phyloP scores from a whole-genome alignment of 1,284 basidiomycete genomes.

The Boletellus sp. region DNA sequence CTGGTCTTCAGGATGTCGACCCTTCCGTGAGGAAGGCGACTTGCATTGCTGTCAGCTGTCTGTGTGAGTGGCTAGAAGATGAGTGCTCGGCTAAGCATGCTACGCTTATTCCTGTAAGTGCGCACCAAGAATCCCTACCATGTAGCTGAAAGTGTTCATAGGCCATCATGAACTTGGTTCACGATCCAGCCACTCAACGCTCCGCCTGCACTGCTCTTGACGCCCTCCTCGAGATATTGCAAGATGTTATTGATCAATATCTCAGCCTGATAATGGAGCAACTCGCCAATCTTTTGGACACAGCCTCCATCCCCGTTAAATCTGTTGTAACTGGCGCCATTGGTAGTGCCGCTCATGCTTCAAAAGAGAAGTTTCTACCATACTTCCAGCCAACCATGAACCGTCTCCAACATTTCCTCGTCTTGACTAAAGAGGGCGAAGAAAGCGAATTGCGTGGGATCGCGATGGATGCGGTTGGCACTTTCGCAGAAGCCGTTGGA shows the following conservation, averaged over 20 bases:
- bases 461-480: conserved; percentile 97
- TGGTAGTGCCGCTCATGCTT: conserved; percentile 97
- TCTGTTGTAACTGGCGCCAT: conserved; percentile 97
- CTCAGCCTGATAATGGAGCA: conserved; percentile 95
- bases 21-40: conserved; percentile 90
- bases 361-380: conserved; percentile 87
- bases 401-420: conserved; percentile 83
- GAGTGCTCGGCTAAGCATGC: conserved; percentile 86
- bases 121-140: background rate
- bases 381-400: conserved; percentile 96
- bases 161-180: conserved; percentile 88
- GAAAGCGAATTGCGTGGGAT: conserved; percentile 95
- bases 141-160: conserved; percentile 27
- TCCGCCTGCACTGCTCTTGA: conserved; percentile 96
- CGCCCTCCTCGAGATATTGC: conserved; percentile 93
- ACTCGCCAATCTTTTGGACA: conserved; percentile 85
- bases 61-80: conserved; percentile 98
- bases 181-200: conserved; percentile 85
- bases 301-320: conserved; percentile 84
- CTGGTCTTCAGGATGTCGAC: conserved; percentile 83
- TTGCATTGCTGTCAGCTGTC: conserved; percentile 91
- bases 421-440: conserved; percentile 80
- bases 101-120: conserved; percentile 78
- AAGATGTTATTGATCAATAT: conserved; percentile 89
- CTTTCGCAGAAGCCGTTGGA: conserved; percentile 96